A percentile compares a stretch with the other conserved stretches of the same genome.
These are phyloP conservation scores for Xylariaceae sp. DNA, from an alignment of 2,329 filamentous ascomycete species.

Conservation along the genomic window DNA sequence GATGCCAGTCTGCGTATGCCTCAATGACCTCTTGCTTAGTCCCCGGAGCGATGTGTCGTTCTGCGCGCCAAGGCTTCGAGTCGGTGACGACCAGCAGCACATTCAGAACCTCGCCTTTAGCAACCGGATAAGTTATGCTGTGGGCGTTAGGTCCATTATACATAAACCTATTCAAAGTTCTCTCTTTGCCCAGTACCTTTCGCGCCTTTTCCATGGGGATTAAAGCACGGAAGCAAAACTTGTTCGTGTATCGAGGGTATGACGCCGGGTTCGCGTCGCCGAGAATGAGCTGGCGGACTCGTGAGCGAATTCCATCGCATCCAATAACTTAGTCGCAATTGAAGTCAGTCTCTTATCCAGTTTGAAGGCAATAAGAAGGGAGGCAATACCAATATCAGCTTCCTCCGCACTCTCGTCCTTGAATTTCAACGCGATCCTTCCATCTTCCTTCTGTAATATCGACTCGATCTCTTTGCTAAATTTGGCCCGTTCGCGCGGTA, in stretches of 20 bases:
- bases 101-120: constrained; percentile 62
- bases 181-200: constrained; percentile 53
- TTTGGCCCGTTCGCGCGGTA: constrained; percentile 36
- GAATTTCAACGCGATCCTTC: constrained; percentile 38
- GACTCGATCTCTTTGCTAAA: constrained; percentile 45
- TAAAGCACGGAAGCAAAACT: constrained; percentile 67
- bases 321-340: constrained; percentile 53
- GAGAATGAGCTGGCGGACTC: constrained; percentile 57
- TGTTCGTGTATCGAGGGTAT: constrained; percentile 58
- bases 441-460: constrained; percentile 36
- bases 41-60: constrained; percentile 44
- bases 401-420: constrained; percentile 39
- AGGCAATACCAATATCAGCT: constrained; percentile 40
- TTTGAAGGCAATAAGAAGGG: not conserved
- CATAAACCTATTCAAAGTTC: constrained; percentile 58
- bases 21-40: constrained; percentile 46
- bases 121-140: constrained; percentile 66
- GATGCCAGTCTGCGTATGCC: constrained; percentile 51
- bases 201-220: constrained; percentile 63
- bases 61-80: constrained; percentile 43
- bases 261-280: constrained; percentile 52
- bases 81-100: constrained; percentile 55
- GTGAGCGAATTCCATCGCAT: constrained; percentile 69
- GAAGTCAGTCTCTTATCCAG: constrained; percentile 5
- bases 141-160: constrained; percentile 64